phyloP scores from a whole-genome alignment of 2,329 filamentous ascomycete genomes.

The Stachybotrys chlorohalonatus region DNA sequence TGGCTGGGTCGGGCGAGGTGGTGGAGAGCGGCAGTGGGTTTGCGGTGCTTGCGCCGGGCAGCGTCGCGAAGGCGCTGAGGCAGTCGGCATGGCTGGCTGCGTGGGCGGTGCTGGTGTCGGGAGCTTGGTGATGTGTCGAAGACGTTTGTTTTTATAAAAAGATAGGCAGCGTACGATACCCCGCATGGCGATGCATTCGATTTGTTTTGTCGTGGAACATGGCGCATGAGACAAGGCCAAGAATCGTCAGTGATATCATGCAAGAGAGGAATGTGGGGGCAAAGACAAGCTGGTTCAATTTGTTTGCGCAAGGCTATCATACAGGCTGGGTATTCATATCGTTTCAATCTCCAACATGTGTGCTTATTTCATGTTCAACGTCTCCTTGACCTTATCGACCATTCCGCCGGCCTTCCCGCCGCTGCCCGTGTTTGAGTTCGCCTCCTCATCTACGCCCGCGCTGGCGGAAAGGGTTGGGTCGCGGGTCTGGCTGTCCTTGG shows the following conservation, averaged over 20 bases:
- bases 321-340: background rate
- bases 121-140: background rate
- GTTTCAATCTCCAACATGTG: background rate
- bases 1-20: constrained; percentile 18
- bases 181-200: too few species aligned
- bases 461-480: background rate
- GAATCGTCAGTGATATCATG: too few species aligned
- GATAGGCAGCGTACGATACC: background rate
- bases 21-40: background rate
- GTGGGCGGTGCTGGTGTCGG: background rate
- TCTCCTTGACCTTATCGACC: constrained; percentile 17
- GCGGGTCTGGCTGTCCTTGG: background rate
- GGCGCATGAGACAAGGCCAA: too few species aligned
- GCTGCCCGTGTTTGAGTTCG: background rate
- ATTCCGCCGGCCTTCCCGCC: constrained; percentile 2
- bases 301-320: too few species aligned
- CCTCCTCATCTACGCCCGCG: background rate
- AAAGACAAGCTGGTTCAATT: too few species aligned
- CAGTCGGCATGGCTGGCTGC: background rate
- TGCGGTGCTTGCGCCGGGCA: background rate
- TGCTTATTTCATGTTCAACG: constrained; percentile 12
- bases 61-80: background rate
- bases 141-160: background rate
- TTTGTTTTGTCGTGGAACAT: background rate
- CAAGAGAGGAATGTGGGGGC: too few species aligned